Percentiles rank a stretch among this genome's conserved stretches.
Evolutionary conservation across 1,284 basidiomycete species (phyloP).

Genomic region (Trametes pubescens): DNA sequence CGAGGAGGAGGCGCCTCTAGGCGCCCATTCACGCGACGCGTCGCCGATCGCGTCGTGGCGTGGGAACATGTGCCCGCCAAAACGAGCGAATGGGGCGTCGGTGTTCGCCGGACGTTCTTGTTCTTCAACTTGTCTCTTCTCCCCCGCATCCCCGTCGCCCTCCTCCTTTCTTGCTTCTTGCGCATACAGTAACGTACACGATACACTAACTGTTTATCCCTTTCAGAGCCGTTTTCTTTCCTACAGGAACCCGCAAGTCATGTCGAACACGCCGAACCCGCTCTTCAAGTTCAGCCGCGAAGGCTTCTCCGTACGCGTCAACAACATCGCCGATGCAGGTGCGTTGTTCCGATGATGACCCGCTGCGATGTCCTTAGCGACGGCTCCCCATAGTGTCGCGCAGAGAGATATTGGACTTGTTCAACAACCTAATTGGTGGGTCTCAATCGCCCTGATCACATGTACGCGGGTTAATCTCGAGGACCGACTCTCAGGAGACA

Average conservation of each 20-base stretch:
- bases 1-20: constrained; percentile 4
- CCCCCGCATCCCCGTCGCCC: constrained; percentile 9
- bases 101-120: constrained; percentile 35
- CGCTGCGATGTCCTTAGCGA: constrained; percentile 1
- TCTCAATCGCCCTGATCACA: constrained; percentile 9
- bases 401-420: constrained; percentile 62
- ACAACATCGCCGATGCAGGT: constrained; percentile 53
- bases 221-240: constrained; percentile 19
- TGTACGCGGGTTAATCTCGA: constrained; percentile 2
- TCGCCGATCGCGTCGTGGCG: constrained; percentile 36
- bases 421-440: constrained; percentile 63
- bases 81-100: constrained; percentile 27
- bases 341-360: constrained; percentile 24
- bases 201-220: constrained; percentile 20
- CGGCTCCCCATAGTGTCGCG: constrained; percentile 47
- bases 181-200: constrained; percentile 26
- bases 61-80: constrained; percentile 31
- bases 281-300: constrained; percentile 48
- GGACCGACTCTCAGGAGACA: constrained; percentile 50
- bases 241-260: constrained; percentile 19
- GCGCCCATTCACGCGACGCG: constrained; percentile 17
- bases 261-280: constrained; percentile 37
- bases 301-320: constrained; percentile 51
- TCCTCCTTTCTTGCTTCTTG: constrained; percentile 36
- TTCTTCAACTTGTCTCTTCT: constrained; percentile 31